These are phyloP conservation scores for Juglanconis oblonga DNA, from an alignment of 2,329 filamentous ascomycete species.

Conservation along the genomic window DNA sequence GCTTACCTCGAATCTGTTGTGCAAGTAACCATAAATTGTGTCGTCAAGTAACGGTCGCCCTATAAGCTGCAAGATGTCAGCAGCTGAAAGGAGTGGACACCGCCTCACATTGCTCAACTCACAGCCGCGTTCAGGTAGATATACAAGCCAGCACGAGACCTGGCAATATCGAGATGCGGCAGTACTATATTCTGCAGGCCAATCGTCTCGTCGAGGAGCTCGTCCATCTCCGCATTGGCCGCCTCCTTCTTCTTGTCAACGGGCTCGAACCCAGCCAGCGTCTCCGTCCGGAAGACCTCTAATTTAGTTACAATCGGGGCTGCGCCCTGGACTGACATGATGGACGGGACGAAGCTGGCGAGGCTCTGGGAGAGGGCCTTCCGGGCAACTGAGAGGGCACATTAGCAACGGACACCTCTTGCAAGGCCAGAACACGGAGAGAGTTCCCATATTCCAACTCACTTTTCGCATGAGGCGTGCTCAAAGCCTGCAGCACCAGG, in stretches of 20 bases:
- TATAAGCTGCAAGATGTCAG: constrained; percentile 56
- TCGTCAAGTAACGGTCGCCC: constrained; percentile 84
- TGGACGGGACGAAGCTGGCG: constrained; percentile 50
- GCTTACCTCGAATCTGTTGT: constrained; percentile 76
- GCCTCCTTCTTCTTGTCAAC: constrained; percentile 49
- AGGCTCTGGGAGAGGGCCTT: constrained; percentile 50
- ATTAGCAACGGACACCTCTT: not conserved
- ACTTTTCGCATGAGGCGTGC: constrained; percentile 53
- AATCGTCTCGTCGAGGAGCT: constrained; percentile 55
- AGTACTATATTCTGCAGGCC: constrained; percentile 54
- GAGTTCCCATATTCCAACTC: constrained; percentile 21
- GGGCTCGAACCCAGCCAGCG: constrained; percentile 53
- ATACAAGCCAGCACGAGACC: constrained; percentile 79
- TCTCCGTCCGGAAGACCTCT: constrained; percentile 57
- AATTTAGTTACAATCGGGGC: constrained; percentile 52
- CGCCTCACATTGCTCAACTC: constrained; percentile 28
- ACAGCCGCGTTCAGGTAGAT: constrained; percentile 81
- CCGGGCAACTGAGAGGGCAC: constrained; percentile 37
- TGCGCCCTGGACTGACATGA: constrained; percentile 48
- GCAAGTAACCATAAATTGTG: constrained; percentile 73
- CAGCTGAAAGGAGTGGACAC: not conserved
- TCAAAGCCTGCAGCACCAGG: constrained; percentile 51
- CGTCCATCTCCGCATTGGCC: constrained; percentile 51
- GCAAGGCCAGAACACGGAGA: constrained; percentile 22
- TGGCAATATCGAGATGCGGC: constrained; percentile 66